Evolutionary conservation across 2,329 filamentous ascomycete genomes (phyloP), one percentile per base, ranked within the genome.

Genomic region (Lojkania enalia): DNA sequence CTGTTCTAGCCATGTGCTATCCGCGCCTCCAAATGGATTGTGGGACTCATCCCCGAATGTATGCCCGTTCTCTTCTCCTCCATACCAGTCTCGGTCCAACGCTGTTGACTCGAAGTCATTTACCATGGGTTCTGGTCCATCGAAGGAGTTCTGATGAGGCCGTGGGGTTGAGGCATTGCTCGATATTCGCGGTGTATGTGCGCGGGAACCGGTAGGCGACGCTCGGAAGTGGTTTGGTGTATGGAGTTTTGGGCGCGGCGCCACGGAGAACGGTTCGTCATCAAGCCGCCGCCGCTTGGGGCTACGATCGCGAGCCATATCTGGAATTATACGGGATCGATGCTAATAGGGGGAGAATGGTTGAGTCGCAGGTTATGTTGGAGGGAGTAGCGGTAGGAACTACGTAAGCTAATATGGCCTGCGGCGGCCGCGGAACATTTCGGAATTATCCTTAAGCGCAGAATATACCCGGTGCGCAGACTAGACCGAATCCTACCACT

Each of bases 1-100:
- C 64, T 88, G 84, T 51, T 90, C 90, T 71, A 86, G 85, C 67
- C 85, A 85, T 15, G 85, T 81, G 52, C 82, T 79, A 44, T 85
- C 87, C 47, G 86, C 86, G 1, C 84, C 84, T 7, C 88, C 89
- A 62, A 96, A 96, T 0, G 90, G 91, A 63, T 96, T 95, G 70
- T 96, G 90, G n/a, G 84, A 79, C 52, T 96, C 91, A 64, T 96
- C 91, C 54, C 90, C 91, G 60, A 96, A 88, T 0, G 86, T 87
- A 62, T 95, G 88, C 19, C 86, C 88, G 45, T 86, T 84, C 66
- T 96, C 90, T 62, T 95, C 90, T 36, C 88, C 88, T 16, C 83
- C 85, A 61, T 96, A 96, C 91, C 91, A 96, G 70, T 96, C 91
- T 50, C 91, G 83, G 65, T 96, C 91, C 42, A 96, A 76, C 7